phyloP scores from a whole-genome alignment of 1,139 yeast species.

The Pichia sp. region DNA sequence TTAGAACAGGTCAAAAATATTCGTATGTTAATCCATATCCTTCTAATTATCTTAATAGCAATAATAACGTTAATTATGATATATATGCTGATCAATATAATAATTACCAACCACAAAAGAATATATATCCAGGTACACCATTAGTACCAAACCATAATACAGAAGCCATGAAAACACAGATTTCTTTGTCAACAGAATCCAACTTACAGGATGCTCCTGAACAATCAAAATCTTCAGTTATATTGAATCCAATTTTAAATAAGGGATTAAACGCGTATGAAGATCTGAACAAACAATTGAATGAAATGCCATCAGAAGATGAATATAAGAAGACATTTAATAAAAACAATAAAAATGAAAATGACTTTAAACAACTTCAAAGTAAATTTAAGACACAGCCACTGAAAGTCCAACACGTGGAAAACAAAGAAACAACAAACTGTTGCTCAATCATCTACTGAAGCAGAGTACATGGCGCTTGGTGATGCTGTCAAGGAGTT shows the following conservation, averaged over 20 bases:
- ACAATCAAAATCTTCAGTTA: no score
- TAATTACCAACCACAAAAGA: no score
- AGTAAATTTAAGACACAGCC: conserved; percentile 8
- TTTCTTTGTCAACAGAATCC: background rate
- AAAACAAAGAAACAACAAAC: conserved; percentile 2
- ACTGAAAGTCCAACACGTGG: conserved; percentile 4
- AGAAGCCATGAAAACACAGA: no score
- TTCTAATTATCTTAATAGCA: no score
- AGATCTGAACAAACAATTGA: conserved; percentile 8
- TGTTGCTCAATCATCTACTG: conserved; percentile 4
- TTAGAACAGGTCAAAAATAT: conserved; percentile 3
- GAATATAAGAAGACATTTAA: background rate
- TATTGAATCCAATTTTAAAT: no score
- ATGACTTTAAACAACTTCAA: conserved; percentile 7
- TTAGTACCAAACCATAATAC: no score
- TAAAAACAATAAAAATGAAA: background rate
- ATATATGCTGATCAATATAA: background rate
- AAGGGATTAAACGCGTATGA: conserved; percentile 11
- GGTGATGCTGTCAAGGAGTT: conserved; percentile 4
- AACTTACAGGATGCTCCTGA: no score
- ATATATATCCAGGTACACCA: no score
- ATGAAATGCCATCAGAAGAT: conserved; percentile 2
- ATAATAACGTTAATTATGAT: background rate
- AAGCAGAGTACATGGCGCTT: conserved; percentile 4
- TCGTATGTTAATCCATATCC: background rate